These are phyloP conservation scores for Cyclostephanos tholiformis DNA, from an alignment of 108 stramenopile species.

Conservation along the genomic window DNA sequence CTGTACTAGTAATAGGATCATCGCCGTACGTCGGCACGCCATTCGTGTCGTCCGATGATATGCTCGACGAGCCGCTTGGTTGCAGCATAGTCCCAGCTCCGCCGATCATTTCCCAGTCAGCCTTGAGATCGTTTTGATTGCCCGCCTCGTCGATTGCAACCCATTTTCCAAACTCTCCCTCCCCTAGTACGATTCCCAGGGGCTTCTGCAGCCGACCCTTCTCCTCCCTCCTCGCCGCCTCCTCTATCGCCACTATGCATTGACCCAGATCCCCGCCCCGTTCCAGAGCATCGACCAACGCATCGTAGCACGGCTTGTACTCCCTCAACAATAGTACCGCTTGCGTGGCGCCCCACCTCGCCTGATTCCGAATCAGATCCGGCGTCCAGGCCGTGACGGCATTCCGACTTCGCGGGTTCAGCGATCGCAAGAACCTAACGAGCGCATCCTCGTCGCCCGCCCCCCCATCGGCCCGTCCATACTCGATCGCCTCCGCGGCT, in stretches of 20 bases:
- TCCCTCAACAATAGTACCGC: conserved; percentile 75
- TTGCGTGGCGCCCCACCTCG: conserved; percentile 86
- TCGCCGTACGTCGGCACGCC: conserved; percentile 49
- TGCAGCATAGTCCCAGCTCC: conserved; percentile 35
- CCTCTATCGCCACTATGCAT: conserved; percentile 87
- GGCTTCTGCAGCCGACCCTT: conserved; percentile 58
- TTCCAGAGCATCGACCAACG: conserved; percentile 82
- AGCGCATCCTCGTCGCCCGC: conserved; percentile 91
- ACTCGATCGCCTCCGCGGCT: conserved; percentile 89
- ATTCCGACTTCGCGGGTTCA: conserved; percentile 61
- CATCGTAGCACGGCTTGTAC: conserved; percentile 83
- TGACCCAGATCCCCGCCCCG: conserved; percentile 75
- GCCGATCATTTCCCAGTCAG: not conserved
- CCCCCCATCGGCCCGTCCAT: conserved; percentile 88
- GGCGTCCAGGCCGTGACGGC: conserved; percentile 53
- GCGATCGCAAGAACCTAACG: conserved; percentile 66
- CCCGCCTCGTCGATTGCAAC: conserved; percentile 23
- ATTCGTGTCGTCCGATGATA: conserved; percentile 22
- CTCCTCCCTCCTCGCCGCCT: conserved; percentile 62
- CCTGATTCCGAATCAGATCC: conserved; percentile 77
- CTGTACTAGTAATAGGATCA: conserved; percentile 44
- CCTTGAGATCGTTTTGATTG: not conserved
- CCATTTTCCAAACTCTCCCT: conserved; percentile 65
- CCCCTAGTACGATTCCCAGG: conserved; percentile 68
- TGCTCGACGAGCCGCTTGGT: not conserved